Conservation (phyloP, 345 rosid species). For the Trapa incisa region DNA sequence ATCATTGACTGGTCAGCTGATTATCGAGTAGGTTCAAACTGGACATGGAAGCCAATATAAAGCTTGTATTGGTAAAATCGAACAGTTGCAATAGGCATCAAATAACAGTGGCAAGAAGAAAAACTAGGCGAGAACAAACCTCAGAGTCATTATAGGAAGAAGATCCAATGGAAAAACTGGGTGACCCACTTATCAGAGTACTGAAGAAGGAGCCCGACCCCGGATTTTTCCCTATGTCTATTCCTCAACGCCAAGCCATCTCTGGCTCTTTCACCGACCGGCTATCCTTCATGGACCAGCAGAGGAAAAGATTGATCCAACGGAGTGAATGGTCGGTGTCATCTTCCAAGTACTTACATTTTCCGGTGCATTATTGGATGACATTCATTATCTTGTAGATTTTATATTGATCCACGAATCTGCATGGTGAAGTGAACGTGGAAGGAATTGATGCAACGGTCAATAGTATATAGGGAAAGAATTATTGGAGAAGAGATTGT, state of each 20-base stretch:
- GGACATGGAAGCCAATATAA: not conserved
- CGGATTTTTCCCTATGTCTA: conserved; percentile 28
- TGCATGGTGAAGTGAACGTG: too few species aligned
- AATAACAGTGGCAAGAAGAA: not conserved
- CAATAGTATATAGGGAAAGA: too few species aligned
- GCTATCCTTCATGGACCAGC: too few species aligned
- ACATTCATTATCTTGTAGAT: too few species aligned
- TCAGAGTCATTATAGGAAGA: conserved; percentile 68
- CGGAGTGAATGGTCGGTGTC: too few species aligned
- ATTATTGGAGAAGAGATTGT: too few species aligned
- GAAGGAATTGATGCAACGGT: too few species aligned
- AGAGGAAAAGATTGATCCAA: too few species aligned
- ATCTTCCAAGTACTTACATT: too few species aligned
- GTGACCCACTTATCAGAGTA: conserved; percentile 51
- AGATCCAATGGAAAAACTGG: conserved; percentile 27
- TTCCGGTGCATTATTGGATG: too few species aligned
- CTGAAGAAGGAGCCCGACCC: conserved; percentile 62
- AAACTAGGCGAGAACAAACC: conserved; percentile 19
- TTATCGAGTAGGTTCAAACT: not conserved
- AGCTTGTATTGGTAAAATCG: not conserved
- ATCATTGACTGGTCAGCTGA: not conserved
- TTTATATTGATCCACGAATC: too few species aligned
- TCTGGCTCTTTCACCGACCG: conserved; percentile 44
- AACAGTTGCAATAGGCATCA: not conserved
- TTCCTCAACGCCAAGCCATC: conserved; percentile 37